These are phyloP conservation scores for Elsinoe perseae DNA, from an alignment of 2,329 filamentous ascomycete species.

Conservation along the genomic window DNA sequence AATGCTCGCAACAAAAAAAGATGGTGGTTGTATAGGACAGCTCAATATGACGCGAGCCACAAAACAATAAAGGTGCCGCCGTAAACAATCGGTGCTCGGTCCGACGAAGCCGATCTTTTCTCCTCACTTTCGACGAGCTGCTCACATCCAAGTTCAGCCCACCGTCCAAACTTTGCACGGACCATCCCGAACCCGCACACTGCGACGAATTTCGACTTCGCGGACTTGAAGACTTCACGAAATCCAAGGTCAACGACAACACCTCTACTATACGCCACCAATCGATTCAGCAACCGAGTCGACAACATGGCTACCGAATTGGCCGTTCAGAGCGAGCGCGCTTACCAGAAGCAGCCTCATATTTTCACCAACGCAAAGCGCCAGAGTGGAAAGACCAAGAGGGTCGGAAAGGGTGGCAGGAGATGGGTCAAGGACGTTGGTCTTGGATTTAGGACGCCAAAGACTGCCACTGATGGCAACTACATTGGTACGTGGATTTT, in stretches of 20 bases:
- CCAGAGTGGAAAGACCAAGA: constrained; percentile 70
- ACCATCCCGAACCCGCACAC: constrained; percentile 12
- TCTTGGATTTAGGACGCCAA: constrained; percentile 97
- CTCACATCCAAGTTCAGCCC: not conserved
- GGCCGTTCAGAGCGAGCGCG: constrained; percentile 99
- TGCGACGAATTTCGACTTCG: constrained; percentile 16
- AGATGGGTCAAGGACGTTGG: constrained; percentile 99
- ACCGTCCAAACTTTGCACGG: not conserved
- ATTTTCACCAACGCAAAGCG: constrained; percentile 98
- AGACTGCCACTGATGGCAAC: constrained; percentile 94
- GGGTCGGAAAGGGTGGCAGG: constrained; percentile 84
- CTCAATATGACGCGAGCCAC: constrained; percentile 15
- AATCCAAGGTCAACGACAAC: constrained; percentile 6
- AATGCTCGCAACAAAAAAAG: constrained; percentile 13
- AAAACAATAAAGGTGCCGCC: constrained; percentile 13
- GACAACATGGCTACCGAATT: constrained; percentile 92
- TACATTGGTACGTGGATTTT: constrained; percentile 78
- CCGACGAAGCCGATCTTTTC: not conserved
- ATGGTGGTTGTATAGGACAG: constrained; percentile 14
- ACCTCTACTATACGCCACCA: constrained; percentile 7
- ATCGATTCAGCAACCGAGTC: constrained; percentile 24
- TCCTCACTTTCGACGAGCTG: not conserved
- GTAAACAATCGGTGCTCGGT: constrained; percentile 12
- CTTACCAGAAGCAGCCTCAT: constrained; percentile 99
- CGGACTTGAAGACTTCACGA: constrained; percentile 6